Conservation (phyloP, 2,329 filamentous ascomycete genomes). For the Tolypocladium endophyticum region DNA sequence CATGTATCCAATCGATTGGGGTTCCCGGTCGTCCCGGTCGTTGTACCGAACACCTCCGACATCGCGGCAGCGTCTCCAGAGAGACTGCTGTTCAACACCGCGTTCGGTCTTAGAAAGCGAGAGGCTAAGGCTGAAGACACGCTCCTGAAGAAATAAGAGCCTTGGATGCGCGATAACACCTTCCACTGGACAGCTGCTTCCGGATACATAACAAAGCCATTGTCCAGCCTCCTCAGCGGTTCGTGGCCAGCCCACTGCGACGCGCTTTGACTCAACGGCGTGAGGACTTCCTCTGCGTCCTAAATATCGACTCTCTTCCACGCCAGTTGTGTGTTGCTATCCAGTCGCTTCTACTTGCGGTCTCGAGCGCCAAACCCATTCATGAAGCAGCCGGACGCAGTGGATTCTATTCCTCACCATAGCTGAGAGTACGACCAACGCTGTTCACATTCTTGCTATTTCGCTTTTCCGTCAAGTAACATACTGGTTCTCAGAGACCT, state of each 20-base stretch:
- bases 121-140: conserved; percentile 19
- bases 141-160: neutral
- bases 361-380: conserved; percentile 59
- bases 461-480: conserved; percentile 37
- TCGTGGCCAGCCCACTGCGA: neutral
- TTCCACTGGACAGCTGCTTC: conserved; percentile 32
- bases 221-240: neutral
- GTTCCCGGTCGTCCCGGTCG: neutral
- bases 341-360: conserved; percentile 59
- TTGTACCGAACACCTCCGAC: neutral
- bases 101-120: conserved; percentile 20
- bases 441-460: conserved; percentile 27
- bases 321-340: conserved; percentile 52
- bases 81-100: neutral
- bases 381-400: conserved; percentile 65
- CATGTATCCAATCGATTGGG: neutral
- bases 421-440: neutral
- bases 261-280: conserved; percentile 43
- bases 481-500: conserved; percentile 30
- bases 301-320: conserved; percentile 54
- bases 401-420: conserved; percentile 13
- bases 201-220: conserved; percentile 45
- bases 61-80: neutral
- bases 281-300: conserved; percentile 51
- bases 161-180: neutral